These are phyloP conservation scores for Ganoderma resinaceum DNA, from an alignment of 1,284 basidiomycete genomes.

Conservation along the genomic window DNA sequence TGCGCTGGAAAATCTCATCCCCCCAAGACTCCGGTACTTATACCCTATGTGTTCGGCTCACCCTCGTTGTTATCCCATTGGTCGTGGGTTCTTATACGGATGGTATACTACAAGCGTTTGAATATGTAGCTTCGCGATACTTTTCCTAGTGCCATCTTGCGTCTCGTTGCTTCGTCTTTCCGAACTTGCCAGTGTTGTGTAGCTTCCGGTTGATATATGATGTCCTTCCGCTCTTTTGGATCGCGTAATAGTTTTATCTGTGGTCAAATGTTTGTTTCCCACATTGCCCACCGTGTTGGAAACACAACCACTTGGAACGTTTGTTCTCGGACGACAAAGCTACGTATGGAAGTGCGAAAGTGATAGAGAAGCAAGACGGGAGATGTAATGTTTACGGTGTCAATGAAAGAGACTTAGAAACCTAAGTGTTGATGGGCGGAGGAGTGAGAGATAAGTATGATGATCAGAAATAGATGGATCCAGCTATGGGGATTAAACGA, in stretches of 20 bases:
- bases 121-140: constrained; percentile 30
- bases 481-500: constrained; percentile 3
- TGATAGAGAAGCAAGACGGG: not conserved
- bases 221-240: constrained; percentile 35
- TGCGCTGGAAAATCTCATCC: constrained; percentile 33
- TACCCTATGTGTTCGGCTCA: constrained; percentile 37
- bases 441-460: constrained; percentile 19
- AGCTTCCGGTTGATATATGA: constrained; percentile 24
- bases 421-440: constrained; percentile 23
- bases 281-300: not conserved
- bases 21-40: constrained; percentile 31
- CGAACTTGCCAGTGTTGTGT: constrained; percentile 27
- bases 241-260: constrained; percentile 29
- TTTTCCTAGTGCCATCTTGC: constrained; percentile 18
- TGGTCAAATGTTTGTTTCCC: constrained; percentile 5
- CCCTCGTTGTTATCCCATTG: constrained; percentile 31
- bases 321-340: not conserved
- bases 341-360: not conserved
- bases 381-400: not conserved
- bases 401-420: constrained; percentile 13
- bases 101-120: constrained; percentile 37
- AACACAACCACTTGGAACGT: not conserved
- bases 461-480: constrained; percentile 28
- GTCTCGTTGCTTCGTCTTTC: constrained; percentile 27
- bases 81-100: constrained; percentile 35